Conservation (phyloP, 2,329 filamentous ascomycete species). For the Arthrobotrys pseudoclavata region DNA sequence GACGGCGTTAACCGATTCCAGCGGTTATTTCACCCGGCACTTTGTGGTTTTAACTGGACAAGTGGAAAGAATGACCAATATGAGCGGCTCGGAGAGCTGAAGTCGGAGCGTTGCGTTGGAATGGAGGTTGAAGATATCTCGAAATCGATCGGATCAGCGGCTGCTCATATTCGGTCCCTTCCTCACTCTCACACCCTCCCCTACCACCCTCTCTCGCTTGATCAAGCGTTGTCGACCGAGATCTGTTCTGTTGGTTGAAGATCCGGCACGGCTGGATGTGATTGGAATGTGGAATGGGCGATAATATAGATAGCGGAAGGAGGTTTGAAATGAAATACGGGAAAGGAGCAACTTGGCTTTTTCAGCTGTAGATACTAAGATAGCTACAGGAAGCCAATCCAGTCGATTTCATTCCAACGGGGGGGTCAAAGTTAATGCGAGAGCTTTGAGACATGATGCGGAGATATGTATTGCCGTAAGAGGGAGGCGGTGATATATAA, state of each 20-base stretch:
- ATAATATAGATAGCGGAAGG: constrained; percentile 26
- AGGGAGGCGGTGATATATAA: constrained; percentile 24
- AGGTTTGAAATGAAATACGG: constrained; percentile 3
- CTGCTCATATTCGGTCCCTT: background rate
- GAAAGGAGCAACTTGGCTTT: constrained; percentile 8
- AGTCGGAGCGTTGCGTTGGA: constrained; percentile 41
- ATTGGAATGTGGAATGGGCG: constrained; percentile 39
- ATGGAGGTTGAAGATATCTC: constrained; percentile 40
- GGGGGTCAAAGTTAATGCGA: background rate
- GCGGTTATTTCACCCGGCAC: constrained; percentile 11
- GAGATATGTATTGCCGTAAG: constrained; percentile 12
- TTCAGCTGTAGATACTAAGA: constrained; percentile 16
- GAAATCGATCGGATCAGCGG: constrained; percentile 30
- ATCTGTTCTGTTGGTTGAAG: constrained; percentile 8
- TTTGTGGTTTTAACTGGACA: background rate
- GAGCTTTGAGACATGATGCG: constrained; percentile 2
- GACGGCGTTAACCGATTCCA: constrained; percentile 29
- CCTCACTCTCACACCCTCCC: background rate
- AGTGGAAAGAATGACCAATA: constrained; percentile 10
- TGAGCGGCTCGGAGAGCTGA: constrained; percentile 9
- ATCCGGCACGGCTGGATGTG: constrained; percentile 12
- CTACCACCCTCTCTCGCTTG: constrained; percentile 10
- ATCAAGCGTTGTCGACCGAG: constrained; percentile 4
- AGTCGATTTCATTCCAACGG: constrained; percentile 4
- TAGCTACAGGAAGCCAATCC: background rate